Conservation (phyloP, 2,329 filamentous ascomycete species). For the Diaporthe humulicola region DNA sequence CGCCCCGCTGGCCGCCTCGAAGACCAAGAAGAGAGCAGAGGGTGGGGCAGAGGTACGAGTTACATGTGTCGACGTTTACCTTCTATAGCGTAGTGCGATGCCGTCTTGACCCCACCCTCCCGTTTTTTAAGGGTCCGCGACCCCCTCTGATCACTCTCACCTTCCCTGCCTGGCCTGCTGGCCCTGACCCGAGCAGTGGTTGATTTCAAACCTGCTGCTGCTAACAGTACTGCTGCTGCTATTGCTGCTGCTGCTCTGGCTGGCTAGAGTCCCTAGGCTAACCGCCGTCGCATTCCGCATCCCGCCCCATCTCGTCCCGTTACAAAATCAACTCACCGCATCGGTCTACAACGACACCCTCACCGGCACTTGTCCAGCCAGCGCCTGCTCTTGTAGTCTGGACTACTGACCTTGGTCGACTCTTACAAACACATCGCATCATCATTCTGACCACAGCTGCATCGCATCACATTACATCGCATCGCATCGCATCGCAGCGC, state of each 20-base stretch:
- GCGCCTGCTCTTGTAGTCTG: background rate
- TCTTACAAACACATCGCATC: background rate
- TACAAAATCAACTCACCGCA: constrained; percentile 7
- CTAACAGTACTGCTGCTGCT: background rate
- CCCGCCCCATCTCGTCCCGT: background rate
- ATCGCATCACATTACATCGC: background rate
- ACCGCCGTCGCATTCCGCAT: constrained; percentile 17
- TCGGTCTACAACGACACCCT: constrained; percentile 10
- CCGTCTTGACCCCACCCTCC: constrained; percentile 19
- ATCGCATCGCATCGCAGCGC: background rate
- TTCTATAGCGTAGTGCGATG: background rate
- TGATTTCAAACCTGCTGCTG: constrained; percentile 18
- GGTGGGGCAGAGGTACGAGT: background rate
- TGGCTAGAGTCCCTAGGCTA: background rate
- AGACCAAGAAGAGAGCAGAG: background rate
- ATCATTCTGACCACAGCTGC: background rate
- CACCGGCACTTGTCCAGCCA: background rate
- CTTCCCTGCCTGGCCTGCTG: background rate
- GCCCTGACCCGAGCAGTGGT: background rate
- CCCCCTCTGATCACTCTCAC: constrained; percentile 16
- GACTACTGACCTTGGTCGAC: background rate
- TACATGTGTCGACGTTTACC: background rate
- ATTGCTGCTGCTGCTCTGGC: background rate
- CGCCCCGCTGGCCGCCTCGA: background rate
- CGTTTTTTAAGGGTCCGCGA: constrained; percentile 20